Percentiles rank a stretch among this genome's conserved stretches.
These are phyloP conservation scores for Fusarium nygamai DNA, from an alignment of 2,329 filamentous ascomycete species.

Conservation along the genomic window DNA sequence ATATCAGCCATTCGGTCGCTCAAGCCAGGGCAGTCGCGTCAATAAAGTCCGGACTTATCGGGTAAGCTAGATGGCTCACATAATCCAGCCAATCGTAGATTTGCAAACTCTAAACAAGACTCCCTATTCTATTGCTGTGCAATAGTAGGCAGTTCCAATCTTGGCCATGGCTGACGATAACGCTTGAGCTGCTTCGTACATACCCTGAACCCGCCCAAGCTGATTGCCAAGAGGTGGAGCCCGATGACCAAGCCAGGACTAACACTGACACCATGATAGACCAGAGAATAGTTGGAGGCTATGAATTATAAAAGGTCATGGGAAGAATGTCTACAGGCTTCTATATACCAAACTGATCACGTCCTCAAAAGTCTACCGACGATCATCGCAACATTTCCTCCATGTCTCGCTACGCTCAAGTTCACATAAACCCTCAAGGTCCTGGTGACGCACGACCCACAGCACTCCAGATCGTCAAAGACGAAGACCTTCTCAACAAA, in stretches of 20 bases:
- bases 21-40: rapidly evolving
- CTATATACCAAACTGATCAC: rapidly evolving
- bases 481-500: background rate
- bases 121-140: rapidly evolving
- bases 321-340: rapidly evolving
- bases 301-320: background rate
- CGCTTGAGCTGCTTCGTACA: no score
- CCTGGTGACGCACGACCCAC: conserved; percentile 29
- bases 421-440: background rate
- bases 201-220: background rate
- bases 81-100: background rate
- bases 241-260: background rate
- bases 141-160: background rate
- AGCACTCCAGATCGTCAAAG: conserved; percentile 14
- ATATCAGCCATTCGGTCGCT: background rate
- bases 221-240: background rate
- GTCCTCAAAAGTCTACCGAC: rapidly evolving
- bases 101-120: rapidly evolving
- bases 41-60: rapidly evolving
- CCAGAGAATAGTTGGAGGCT: rapidly evolving
- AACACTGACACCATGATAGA: background rate
- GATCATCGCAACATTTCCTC: rapidly evolving
- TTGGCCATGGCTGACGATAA: background rate
- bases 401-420: conserved; percentile 12
- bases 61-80: background rate